Evolutionary conservation across 2,329 filamentous ascomycete species (phyloP).

Genomic region (Aspergillus fumigatus): DNA sequence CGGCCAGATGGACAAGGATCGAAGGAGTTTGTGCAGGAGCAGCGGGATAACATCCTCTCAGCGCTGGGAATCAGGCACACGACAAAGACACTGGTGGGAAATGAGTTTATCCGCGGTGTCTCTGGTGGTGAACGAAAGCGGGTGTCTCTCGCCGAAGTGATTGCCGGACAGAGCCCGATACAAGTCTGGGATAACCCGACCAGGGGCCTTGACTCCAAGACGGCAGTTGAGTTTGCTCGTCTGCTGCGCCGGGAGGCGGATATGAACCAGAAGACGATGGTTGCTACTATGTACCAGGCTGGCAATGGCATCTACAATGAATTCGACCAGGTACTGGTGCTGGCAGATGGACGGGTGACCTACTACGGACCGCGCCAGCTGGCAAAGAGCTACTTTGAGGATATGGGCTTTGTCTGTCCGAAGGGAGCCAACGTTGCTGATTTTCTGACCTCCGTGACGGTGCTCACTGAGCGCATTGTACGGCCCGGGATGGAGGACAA

Average conservation of each 20-base stretch:
- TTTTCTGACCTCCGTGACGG: constrained; percentile 61
- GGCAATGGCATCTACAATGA: constrained; percentile 64
- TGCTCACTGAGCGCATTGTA: constrained; percentile 46
- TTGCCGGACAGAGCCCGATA: constrained; percentile 49
- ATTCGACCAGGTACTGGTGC: constrained; percentile 65
- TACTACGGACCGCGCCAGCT: constrained; percentile 58
- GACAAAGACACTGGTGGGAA: constrained; percentile 60
- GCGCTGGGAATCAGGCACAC: constrained; percentile 46
- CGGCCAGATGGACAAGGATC: constrained; percentile 18
- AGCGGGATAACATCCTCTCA: constrained; percentile 29
- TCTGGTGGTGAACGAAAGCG: constrained; percentile 65
- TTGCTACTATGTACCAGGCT: constrained; percentile 64
- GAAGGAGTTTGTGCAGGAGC: constrained; percentile 27
- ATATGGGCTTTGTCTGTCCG: constrained; percentile 58
- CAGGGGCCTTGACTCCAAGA: constrained; percentile 60
- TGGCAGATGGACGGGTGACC: constrained; percentile 60
- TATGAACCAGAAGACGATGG: constrained; percentile 52
- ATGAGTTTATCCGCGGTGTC: constrained; percentile 62
- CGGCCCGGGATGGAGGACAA: constrained; percentile 26
- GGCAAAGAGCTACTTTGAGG: constrained; percentile 60
- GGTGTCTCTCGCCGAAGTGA: constrained; percentile 59
- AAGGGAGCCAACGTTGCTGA: constrained; percentile 61
- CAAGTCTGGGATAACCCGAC: constrained; percentile 65
- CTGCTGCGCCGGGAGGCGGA: constrained; percentile 58
- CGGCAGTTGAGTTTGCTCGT: constrained; percentile 56